A percentile compares a stretch with the other conserved stretches of the same genome.
Conservation (phyloP, 257 asterid genomes). For the Perilla frutescens region DNA sequence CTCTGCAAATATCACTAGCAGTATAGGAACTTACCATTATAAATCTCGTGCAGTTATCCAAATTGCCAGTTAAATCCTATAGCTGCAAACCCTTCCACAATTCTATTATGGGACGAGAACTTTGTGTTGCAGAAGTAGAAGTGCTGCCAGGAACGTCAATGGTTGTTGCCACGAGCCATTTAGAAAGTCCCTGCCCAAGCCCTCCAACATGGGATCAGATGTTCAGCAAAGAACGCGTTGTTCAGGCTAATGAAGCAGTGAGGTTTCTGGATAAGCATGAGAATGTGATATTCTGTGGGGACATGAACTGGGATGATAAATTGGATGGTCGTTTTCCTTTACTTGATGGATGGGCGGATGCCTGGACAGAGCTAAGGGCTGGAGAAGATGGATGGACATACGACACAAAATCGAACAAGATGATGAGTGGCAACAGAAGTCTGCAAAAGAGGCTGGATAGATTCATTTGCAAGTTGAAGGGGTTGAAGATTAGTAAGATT, state of each 20-base stretch:
- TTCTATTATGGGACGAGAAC: slow-evolving; percentile 84
- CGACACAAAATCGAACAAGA: slow-evolving; percentile 92
- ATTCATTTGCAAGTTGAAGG: slow-evolving; percentile 68
- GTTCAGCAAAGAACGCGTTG: slow-evolving; percentile 90
- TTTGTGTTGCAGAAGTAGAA: slow-evolving; percentile 70
- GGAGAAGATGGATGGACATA: slow-evolving; percentile 84
- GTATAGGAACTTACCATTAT: neutral
- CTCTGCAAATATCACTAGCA: neutral
- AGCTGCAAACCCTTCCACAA: slow-evolving; percentile 66
- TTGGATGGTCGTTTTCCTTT: slow-evolving; percentile 82
- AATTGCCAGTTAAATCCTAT: slow-evolving; percentile 74
- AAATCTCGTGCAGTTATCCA: slow-evolving; percentile 62
- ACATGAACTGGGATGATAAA: slow-evolving; percentile 97
- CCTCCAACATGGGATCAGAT: slow-evolving; percentile 98
- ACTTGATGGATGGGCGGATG: slow-evolving; percentile 80
- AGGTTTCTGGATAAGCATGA: slow-evolving; percentile 53
- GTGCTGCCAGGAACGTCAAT: slow-evolving; percentile 48
- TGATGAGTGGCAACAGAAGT: slow-evolving; percentile 71
- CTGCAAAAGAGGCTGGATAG: slow-evolving; percentile 86
- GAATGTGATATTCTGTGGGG: slow-evolving; percentile 89
- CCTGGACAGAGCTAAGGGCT: slow-evolving; percentile 77
- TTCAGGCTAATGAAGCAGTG: slow-evolving; percentile 85
- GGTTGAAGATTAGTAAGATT: slow-evolving; percentile 57
- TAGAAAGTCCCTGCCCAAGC: slow-evolving; percentile 89
- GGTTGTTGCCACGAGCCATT: slow-evolving; percentile 86